phyloP scores from a whole-genome alignment of 495 filamentous ascomycete genomes.

The Penicillium dipodomyicola region DNA sequence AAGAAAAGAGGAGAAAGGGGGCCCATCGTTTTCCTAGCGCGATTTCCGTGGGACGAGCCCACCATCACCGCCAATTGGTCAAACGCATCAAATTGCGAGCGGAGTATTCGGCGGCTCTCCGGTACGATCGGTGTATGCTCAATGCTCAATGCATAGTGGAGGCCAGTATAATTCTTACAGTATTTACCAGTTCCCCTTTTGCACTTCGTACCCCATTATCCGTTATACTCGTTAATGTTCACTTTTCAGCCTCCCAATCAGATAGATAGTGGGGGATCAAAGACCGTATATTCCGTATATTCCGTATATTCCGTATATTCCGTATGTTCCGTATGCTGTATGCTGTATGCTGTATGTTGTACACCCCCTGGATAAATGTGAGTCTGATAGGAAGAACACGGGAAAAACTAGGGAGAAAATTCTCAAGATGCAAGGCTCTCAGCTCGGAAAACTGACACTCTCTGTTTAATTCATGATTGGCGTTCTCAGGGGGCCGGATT shows the following conservation, averaged over 20 bases:
- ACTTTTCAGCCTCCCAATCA: neutral
- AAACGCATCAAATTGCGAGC: slow-evolving; percentile 8
- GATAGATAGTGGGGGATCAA: neutral
- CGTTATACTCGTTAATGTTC: neutral
- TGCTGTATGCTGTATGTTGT: too few relatives aligned
- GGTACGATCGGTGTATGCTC: slow-evolving; percentile 10
- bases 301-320: too few relatives aligned
- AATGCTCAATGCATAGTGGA: neutral
- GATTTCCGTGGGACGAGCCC: slow-evolving; percentile 2
- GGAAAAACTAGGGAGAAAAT: slow-evolving; percentile 2
- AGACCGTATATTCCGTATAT: neutral
- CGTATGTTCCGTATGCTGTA: too few relatives aligned
- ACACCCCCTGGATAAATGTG: neutral
- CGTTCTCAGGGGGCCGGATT: slow-evolving; percentile 11
- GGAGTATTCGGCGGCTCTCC: slow-evolving; percentile 32
- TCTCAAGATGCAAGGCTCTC: slow-evolving; percentile 33
- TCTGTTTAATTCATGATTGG: slow-evolving; percentile 35
- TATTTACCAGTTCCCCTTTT: neutral
- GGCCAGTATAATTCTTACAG: neutral
- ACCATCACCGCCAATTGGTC: neutral
- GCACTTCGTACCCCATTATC: too few relatives aligned
- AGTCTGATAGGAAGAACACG: slow-evolving; percentile 22
- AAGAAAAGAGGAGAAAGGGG: slow-evolving; percentile 20
- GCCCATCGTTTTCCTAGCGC: slow-evolving; percentile 3
- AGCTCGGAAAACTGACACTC: slow-evolving; percentile 30